Evolutionary conservation across 176 grass and related monocot genomes (phyloP).

Genomic region (Echinochloa phyllopogon): DNA sequence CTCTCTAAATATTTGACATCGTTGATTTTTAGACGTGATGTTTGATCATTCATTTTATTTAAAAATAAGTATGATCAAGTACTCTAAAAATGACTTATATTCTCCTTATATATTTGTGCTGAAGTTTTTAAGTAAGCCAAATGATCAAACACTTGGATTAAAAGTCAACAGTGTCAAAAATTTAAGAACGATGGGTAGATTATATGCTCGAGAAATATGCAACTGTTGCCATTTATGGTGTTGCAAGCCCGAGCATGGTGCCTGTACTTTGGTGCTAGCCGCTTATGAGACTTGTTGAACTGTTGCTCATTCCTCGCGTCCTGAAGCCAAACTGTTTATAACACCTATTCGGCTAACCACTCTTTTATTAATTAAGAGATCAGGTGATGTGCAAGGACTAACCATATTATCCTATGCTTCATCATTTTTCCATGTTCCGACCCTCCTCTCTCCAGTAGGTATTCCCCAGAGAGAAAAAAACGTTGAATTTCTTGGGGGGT

Average conservation of each 20-base stretch:
- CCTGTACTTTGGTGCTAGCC: neutral
- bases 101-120: too few relatives aligned
- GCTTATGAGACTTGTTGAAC: neutral
- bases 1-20: too few relatives aligned
- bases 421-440: neutral
- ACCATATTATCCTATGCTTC: neutral
- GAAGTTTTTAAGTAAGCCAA: too few relatives aligned
- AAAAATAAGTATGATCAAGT: too few relatives aligned
- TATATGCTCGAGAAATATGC: neutral
- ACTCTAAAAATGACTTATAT: too few relatives aligned
- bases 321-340: neutral
- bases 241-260: neutral
- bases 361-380: neutral
- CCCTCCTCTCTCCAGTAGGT: neutral
- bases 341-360: neutral
- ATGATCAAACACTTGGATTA: too few relatives aligned
- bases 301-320: neutral
- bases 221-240: neutral
- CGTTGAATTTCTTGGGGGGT: neutral
- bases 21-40: too few relatives aligned
- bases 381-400: conserved; percentile 24
- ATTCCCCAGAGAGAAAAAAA: neutral
- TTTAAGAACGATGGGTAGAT: too few relatives aligned
- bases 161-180: too few relatives aligned
- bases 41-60: too few relatives aligned